phyloP scores from a whole-genome alignment of 2,329 filamentous ascomycete genomes.

The Chaetomiaceae sp. region DNA sequence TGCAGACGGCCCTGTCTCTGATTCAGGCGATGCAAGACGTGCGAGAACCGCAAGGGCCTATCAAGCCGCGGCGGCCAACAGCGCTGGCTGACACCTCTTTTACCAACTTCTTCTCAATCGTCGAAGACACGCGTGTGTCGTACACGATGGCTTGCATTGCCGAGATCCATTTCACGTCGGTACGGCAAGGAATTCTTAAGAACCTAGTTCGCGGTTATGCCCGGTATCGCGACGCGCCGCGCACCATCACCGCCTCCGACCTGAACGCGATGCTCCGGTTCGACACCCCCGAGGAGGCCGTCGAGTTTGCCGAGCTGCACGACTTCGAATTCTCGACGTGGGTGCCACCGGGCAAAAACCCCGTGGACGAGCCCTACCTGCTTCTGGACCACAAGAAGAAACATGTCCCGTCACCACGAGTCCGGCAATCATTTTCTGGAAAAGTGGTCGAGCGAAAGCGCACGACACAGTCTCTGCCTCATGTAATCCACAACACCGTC shows the following conservation, averaged over 20 bases:
- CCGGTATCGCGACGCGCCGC: constrained; percentile 50
- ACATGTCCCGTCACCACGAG: constrained; percentile 41
- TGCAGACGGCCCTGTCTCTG: constrained; percentile 56
- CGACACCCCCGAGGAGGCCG: constrained; percentile 60
- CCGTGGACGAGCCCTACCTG: constrained; percentile 31
- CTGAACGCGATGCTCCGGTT: constrained; percentile 58
- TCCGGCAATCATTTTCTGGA: constrained; percentile 51
- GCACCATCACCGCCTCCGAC: constrained; percentile 52
- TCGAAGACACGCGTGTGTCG: constrained; percentile 50
- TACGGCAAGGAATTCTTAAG: constrained; percentile 53
- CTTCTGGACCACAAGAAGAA: constrained; percentile 41
- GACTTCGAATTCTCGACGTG: constrained; percentile 45
- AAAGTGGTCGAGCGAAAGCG: constrained; percentile 56
- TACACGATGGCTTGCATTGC: constrained; percentile 66
- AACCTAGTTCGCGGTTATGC: constrained; percentile 50
- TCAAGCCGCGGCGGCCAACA: constrained; percentile 44
- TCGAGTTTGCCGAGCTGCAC: constrained; percentile 57
- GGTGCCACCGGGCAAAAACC: constrained; percentile 24
- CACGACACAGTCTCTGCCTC: constrained; percentile 42
- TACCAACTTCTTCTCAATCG: constrained; percentile 53
- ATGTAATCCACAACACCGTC: constrained; percentile 51
- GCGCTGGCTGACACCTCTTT: constrained; percentile 45
- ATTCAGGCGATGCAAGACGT: constrained; percentile 56
- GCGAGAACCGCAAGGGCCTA: constrained; percentile 50
- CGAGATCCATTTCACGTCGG: constrained; percentile 58